Conservation (phyloP, 2,329 filamentous ascomycete species). For the Ceratocystis cubensis region DNA sequence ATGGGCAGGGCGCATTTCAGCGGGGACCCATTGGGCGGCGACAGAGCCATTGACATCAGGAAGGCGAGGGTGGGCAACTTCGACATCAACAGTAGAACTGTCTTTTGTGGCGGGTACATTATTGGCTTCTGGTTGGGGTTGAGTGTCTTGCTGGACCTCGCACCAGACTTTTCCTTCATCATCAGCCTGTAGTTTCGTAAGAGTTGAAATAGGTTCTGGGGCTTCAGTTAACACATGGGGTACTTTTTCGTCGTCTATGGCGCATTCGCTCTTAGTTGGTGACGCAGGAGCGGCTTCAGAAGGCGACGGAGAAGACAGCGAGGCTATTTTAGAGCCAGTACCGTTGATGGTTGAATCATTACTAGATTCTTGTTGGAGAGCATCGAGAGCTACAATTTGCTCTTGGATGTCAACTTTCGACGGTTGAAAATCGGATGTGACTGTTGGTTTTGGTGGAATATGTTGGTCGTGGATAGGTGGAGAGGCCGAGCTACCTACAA, state of each 20-base stretch:
- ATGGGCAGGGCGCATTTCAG: constrained; percentile 65
- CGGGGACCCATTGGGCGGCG: constrained; percentile 61
- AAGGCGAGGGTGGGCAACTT: constrained; percentile 27
- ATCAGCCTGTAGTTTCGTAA: constrained; percentile 11
- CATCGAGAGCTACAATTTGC: not conserved
- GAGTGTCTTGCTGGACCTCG: not conserved
- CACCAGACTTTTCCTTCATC: not conserved
- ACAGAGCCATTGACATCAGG: constrained; percentile 38
- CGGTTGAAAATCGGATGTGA: not conserved
- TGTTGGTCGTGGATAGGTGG: constrained; percentile 33
- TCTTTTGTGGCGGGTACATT: constrained; percentile 26
- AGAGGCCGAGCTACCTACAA: not conserved
- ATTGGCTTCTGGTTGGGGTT: constrained; percentile 32
- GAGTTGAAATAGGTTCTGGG: not conserved
- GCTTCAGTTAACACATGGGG: not conserved
- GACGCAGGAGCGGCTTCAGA: not conserved
- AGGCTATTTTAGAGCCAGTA: not conserved
- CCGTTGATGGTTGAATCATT: constrained; percentile 51
- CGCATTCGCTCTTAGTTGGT: not conserved
- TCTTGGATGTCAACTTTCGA: not conserved
- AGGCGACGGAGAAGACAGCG: not conserved
- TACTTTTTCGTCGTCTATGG: constrained; percentile 1
- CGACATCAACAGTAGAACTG: not conserved
- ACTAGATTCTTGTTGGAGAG: constrained; percentile 22
- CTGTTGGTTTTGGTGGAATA: not conserved